Evolutionary conservation across 306 rosid species (phyloP), one percentile per base, ranked within the genome.

Genomic region (Medicago lupulina): DNA sequence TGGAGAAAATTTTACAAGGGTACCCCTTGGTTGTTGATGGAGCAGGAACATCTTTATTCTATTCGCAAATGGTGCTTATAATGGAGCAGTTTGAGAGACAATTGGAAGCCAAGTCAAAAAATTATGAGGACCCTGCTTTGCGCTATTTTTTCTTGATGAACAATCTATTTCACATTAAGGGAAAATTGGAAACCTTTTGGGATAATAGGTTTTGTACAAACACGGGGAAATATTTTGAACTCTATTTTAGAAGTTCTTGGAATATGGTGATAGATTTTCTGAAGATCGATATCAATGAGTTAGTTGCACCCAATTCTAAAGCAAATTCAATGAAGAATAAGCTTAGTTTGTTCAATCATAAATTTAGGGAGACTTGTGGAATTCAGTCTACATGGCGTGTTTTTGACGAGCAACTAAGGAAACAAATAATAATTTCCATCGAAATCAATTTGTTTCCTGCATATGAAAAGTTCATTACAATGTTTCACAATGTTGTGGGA

Each of bases 51-150:
- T 59, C 17, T 36, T 23, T 25, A 21, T 10, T 59, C 2, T 5
- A 11, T 21, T 23, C 16, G 5, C 10, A 59, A 13, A 12, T 59
- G 38, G 39, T 11, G 0, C 84, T 87, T 87, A 84, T 87, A 17
- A 89, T 91, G 92, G 88, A 86, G 81, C 82, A 85, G 25, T 55
- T 91, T 47, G 97, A 83, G 84, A 87, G 86, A 74, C 89, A 89
- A 76, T 79, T 91, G 38, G 92, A 83, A 65, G 78, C 89, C 13
- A 91, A 89, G 81, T 87, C 93, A 17, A 84, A 87, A 82, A 75
- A 75, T 57, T 91, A 89, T 47, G 71, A 79, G 75, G 90, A 62
- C 59, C 54, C 85, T 28, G 84, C 89, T 18, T 80, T 91, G 77
- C 70, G 88, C 11, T 76, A 46, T 40, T 50, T 93, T 51, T 93